Base-by-base conservation (phyloP, 805 yeast genomes). In the Candida endomychidarum region DNA sequence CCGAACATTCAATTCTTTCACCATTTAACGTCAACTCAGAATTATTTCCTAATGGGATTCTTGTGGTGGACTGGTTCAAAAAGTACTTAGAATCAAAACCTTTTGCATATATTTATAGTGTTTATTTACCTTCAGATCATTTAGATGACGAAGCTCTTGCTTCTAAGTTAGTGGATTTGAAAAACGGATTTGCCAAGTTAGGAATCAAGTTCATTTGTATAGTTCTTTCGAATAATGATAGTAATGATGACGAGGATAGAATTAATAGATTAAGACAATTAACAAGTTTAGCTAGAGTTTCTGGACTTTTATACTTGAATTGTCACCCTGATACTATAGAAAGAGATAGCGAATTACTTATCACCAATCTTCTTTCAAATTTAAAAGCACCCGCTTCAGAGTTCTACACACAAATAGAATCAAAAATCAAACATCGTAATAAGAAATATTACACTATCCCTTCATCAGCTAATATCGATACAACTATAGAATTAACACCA, bases 401-500 rank as follows among this genome's bases (percentile, higher is more conserved):
- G 12, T 69, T 65, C 47, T 69, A 69, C 49, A 41, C 56, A 9
- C 47, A 42, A 6, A 58, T 64, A 4, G 70, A 65, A 38, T 30
- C 43, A 38, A 57, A 52, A 23, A 59, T 69, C 21, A 61, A 57
- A 37, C 67, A 61, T 37, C 45, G 75, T 7, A 40, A 51, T 39
- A 57, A 52, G 21, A 69, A 69, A 44, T 69, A 65, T 49, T 69
- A 69, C 43, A 44, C 65, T 1, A 49, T 56, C 22, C 72, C 72
- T 1, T 45, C 59, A 5, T 43, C 56, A 5, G 32, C 47, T n/a
- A 35, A 43, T n/a, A 40, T 56, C 6, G 59, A 57, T 24, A 63
- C 70, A 0, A 41, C 46, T 4, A 47, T 69, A 8, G 58, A 53
- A 29, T 42, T 69, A 10, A 51, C 65, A 2, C 75, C 75, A 2